Evolutionary conservation across 495 filamentous ascomycete species (phyloP).

Genomic region (Hapsidospora chrysogenum): DNA sequence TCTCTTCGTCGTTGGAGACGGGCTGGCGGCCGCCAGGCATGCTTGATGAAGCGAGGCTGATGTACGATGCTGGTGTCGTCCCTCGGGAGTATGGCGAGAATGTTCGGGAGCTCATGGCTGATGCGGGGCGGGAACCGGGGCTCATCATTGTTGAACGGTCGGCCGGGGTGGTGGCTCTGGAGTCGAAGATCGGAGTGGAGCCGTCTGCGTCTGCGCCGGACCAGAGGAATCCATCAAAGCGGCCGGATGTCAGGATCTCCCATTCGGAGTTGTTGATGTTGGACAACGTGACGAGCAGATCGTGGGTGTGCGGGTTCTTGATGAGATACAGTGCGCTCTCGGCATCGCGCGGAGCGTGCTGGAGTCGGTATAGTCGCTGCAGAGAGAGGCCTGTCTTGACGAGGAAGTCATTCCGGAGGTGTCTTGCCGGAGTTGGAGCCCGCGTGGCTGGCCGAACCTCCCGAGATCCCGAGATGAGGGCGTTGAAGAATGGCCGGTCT

Average conservation of each 20-base stretch:
- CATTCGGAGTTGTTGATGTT: constrained; percentile 78
- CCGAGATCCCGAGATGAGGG: constrained; percentile 53
- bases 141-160: constrained; percentile 14
- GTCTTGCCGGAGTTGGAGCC: constrained; percentile 35
- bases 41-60: constrained; percentile 22
- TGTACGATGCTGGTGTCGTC: constrained; percentile 23
- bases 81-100: constrained; percentile 17
- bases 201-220: constrained; percentile 61
- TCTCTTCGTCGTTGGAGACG: constrained; percentile 85
- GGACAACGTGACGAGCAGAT: constrained; percentile 72
- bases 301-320: constrained; percentile 64
- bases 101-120: constrained; percentile 18
- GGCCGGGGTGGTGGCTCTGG: constrained; percentile 37
- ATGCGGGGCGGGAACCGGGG: constrained; percentile 8
- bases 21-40: constrained; percentile 18
- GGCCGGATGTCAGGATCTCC: constrained; percentile 90
- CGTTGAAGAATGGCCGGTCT: constrained; percentile 62
- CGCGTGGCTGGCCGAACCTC: constrained; percentile 35
- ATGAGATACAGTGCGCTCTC: constrained; percentile 81
- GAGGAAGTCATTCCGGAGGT: constrained; percentile 43
- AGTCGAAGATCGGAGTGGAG: constrained; percentile 20
- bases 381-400: constrained; percentile 56
- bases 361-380: constrained; percentile 69
- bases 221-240: constrained; percentile 94
- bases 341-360: constrained; percentile 55